Base-by-base conservation (phyloP, 2,329 filamentous ascomycete species). In the Cercospora berteroae region DNA sequence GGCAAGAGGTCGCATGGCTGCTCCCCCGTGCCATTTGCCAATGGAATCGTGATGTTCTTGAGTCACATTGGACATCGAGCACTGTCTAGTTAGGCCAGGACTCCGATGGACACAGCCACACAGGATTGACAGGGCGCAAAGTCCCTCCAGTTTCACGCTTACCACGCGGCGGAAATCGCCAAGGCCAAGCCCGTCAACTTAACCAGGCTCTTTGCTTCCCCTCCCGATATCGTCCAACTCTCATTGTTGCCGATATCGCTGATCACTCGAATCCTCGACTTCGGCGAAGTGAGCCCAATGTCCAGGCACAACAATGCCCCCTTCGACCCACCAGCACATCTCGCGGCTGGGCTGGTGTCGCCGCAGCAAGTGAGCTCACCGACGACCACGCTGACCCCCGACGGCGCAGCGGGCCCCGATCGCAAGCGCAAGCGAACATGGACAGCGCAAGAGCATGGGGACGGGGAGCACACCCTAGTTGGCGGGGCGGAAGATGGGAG, bases 281-380 rank as follows among this genome's bases (percentile, higher is more conserved):
- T 63, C 61, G 48, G 61, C 60, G 44, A n/a, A 16, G 42, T n/a
- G 44, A 50, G 44, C 60, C 52, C 62, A 60, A 74, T 75, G 71
- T 73, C 72, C 67, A 74, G 72, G 72, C 69, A 71, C 66, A 52
- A 61, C 59, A 69, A 68, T 42, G 70, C 66, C 44, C 60, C 69
- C 50, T 74, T 74, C 60, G 73, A 75, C 65, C 65, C 68, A 67
- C 72, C 70, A 33, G 23, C 29, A 39, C 58, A 60, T 18, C 58
- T 60, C 18, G 44, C 64, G 27, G 44, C 62, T 9, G 66, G 64
- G 36, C 66, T 69, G 64, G 57, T 64, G 52, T 66, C 68, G 65
- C 70, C 69, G 65, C 66, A 67, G 50, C 70, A 67, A 65, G 66
- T 58, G 64, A 64, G 50, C 67, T 67, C 65, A 55, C 65, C 64